phyloP scores from a whole-genome alignment of 1,284 basidiomycete genomes.

The Cutaneotrichosporon sp. region DNA sequence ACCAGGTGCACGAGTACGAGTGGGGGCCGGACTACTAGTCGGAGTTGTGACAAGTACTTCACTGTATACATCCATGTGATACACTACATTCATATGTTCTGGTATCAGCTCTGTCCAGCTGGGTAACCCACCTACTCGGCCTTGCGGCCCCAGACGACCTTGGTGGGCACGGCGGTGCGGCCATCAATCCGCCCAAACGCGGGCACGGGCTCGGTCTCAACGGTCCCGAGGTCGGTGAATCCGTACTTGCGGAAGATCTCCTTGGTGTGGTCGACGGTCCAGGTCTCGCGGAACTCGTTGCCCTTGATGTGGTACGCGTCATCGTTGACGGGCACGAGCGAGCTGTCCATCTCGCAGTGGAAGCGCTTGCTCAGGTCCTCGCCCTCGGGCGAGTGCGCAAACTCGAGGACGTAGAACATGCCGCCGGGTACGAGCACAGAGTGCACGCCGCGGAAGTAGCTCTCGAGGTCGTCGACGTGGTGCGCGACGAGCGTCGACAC shows the following conservation, averaged over 20 bases:
- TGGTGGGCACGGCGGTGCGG: constrained; percentile 6
- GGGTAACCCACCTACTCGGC: constrained; percentile 17
- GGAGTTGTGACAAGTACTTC: background rate
- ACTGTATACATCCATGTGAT: background rate
- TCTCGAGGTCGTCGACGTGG: constrained; percentile 38
- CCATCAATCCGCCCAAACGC: constrained; percentile 19
- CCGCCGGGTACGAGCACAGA: constrained; percentile 32
- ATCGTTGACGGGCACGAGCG: constrained; percentile 11
- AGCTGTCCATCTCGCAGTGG: constrained; percentile 11
- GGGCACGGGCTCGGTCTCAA: constrained; percentile 31
- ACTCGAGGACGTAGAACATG: constrained; percentile 40
- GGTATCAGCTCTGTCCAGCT: background rate
- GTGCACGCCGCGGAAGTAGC: constrained; percentile 32
- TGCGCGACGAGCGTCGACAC: constrained; percentile 42
- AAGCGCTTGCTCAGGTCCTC: constrained; percentile 10
- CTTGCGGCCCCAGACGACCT: constrained; percentile 17
- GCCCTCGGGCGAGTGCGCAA: constrained; percentile 16
- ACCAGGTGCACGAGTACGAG: background rate
- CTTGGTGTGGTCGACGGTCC: constrained; percentile 9
- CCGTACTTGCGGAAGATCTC: constrained; percentile 22
- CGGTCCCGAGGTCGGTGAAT: constrained; percentile 28
- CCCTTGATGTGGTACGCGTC: constrained; percentile 12
- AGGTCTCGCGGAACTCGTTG: constrained; percentile 21
- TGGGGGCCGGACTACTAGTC: background rate
- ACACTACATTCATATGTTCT: background rate